Evolutionary conservation across 805 yeast genomes (phyloP).

Genomic region (Lipomyces yamanashiensis): DNA sequence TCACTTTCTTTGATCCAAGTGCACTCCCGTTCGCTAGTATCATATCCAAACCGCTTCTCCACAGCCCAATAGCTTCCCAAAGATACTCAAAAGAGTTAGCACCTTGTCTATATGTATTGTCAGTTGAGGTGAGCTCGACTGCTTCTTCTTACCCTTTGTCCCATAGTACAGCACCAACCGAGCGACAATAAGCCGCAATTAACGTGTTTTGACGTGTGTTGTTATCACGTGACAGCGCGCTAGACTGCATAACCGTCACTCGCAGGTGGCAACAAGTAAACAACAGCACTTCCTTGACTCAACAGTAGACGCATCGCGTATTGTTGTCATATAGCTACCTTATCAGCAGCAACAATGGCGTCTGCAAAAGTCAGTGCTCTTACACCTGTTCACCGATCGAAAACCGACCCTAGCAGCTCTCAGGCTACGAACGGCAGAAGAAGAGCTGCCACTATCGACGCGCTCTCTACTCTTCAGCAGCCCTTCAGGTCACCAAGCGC

Average conservation of each 20-base stretch:
- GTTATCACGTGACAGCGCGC: constrained; percentile 14
- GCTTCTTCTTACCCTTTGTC: too few relatives aligned
- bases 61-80: too few relatives aligned
- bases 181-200: background rate
- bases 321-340: background rate
- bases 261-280: background rate
- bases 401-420: constrained; percentile 1
- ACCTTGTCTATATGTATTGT: too few relatives aligned
- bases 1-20: too few relatives aligned
- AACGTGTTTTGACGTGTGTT: constrained; percentile 5
- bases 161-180: too few relatives aligned
- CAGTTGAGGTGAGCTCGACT: too few relatives aligned
- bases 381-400: background rate
- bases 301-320: background rate
- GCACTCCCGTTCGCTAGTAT: background rate
- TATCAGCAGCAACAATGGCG: background rate
- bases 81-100: too few relatives aligned
- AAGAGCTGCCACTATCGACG: constrained; percentile 26
- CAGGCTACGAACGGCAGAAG: constrained; percentile 11
- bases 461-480: constrained; percentile 24
- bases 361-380: background rate
- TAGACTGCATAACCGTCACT: background rate
- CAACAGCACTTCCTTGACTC: background rate
- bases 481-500: constrained; percentile 34
- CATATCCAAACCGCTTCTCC: too few relatives aligned